Evolutionary conservation across 495 filamentous ascomycete species (phyloP).

Genomic region (Hyphodiscus hymeniophilus): DNA sequence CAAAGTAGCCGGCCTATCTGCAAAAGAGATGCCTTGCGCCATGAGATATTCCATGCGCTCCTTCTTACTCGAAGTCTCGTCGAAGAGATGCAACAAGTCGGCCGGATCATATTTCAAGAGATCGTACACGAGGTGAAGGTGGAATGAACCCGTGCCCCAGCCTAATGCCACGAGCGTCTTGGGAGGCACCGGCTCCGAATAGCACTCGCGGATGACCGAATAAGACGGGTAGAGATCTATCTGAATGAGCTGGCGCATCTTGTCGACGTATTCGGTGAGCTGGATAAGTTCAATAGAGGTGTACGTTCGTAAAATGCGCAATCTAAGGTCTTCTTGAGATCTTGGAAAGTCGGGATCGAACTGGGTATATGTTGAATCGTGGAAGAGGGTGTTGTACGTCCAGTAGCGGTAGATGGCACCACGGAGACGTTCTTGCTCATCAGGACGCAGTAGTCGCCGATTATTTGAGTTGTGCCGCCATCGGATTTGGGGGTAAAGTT

Average conservation of each 20-base stretch:
- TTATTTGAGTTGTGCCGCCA: constrained; percentile 53
- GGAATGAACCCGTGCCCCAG: neutral
- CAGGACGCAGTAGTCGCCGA: constrained; percentile 49
- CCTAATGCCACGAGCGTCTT: neutral
- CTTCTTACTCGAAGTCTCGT: constrained; percentile 1
- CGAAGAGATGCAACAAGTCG: constrained; percentile 2
- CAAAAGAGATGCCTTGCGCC: neutral
- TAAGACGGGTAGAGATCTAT: constrained; percentile 4
- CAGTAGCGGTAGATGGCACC: constrained; percentile 63
- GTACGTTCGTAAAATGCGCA: constrained; percentile 18
- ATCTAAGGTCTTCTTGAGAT: constrained; percentile 13
- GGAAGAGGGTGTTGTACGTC: constrained; percentile 35
- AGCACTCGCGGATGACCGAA: neutral
- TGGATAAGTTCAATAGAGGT: constrained; percentile 2
- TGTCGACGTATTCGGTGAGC: constrained; percentile 2
- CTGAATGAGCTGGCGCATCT: constrained; percentile 2
- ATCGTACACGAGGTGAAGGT: neutral
- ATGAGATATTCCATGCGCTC: constrained; percentile 2
- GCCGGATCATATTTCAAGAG: constrained; percentile 2
- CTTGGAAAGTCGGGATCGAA: constrained; percentile 17
- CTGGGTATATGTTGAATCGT: constrained; percentile 16
- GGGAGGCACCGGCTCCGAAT: neutral
- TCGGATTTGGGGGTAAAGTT: constrained; percentile 59
- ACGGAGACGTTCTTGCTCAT: constrained; percentile 54
- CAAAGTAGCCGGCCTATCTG: neutral